Conservation (phyloP, 2,329 filamentous ascomycete genomes). For the Pseudocercospora fuligena region DNA sequence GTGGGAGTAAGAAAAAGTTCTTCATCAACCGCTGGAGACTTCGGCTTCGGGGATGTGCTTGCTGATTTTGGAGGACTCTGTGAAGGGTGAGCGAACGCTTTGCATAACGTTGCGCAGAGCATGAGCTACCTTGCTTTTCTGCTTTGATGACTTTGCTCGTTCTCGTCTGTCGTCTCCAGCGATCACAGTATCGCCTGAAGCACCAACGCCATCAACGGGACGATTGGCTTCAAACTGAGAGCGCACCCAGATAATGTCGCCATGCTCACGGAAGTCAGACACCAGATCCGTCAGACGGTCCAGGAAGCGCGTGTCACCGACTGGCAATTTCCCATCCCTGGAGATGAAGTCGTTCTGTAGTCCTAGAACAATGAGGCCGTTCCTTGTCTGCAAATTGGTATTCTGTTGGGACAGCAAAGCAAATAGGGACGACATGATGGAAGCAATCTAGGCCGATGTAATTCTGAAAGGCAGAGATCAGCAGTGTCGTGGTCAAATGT, state of each 20-base stretch:
- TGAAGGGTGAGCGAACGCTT: neutral
- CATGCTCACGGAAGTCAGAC: conserved; percentile 72
- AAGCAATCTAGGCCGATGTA: neutral
- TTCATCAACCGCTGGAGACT: conserved; percentile 45
- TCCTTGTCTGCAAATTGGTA: conserved; percentile 61
- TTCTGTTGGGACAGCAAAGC: conserved; percentile 52
- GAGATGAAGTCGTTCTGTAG: conserved; percentile 89
- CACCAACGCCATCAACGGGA: conserved; percentile 27
- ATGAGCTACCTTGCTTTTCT: conserved; percentile 24
- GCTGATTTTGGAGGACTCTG: conserved; percentile 12
- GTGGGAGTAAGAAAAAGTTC: conserved; percentile 52
- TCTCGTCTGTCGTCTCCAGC: conserved; percentile 22
- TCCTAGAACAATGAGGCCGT: conserved; percentile 81
- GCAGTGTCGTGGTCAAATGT: neutral
- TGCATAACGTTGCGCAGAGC: neutral
- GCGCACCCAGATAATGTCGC: conserved; percentile 82
- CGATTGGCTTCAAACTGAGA: conserved; percentile 64
- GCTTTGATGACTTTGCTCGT: neutral
- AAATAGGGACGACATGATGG: conserved; percentile 47
- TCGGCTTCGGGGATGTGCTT: conserved; percentile 14
- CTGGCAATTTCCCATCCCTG: conserved; percentile 68
- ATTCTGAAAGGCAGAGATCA: neutral
- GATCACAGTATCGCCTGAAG: conserved; percentile 34
- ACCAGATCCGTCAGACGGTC: conserved; percentile 69
- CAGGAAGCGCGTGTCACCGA: conserved; percentile 68